Base-by-base conservation (phyloP, 1,284 basidiomycete species). In the Xanthoconium separans region DNA sequence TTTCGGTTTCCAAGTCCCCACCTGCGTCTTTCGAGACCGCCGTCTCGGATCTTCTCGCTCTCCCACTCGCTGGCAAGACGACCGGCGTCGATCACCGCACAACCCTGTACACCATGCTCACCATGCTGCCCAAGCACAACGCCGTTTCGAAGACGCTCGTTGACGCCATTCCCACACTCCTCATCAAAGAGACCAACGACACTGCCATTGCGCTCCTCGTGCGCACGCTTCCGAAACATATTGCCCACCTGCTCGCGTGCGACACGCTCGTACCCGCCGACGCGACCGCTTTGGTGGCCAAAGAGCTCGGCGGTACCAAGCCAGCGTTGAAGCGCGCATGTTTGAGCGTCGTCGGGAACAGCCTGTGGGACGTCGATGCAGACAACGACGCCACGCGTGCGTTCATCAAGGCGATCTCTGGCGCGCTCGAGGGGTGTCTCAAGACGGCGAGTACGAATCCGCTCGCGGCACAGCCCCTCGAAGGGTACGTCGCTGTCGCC, bases 11-110 rank as follows among this genome's bases (percentile, higher is more conserved):
- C 27, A 73, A 73, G 27, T 61, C 47, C 2, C 47, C 57, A 10
- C 60, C 70, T 16, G 59, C 71, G 6, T 58, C 58, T n/a, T 18
- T 74, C 12, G 77, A 79, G 51, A 61, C 79, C 11, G 79, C 81
- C 6, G 79, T 82, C 3, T 71, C 77, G 11, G 91, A 95, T 59
- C 71, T 95, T 2, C 75, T 94, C 13, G 73, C 75, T 15, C 77
- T 93, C 0, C 89, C 92, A 6, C 87, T 89, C 65, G 72, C 84
- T 0, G 89, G 92, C 31, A 98, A 96, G 75, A 91, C 92, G 0
- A 75, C 86, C 0, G 91, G 91, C 2, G 81, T 90, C 4, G 94
- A 95, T 56, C 93, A 98, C 67, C 86, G 94, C n/a, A 71, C 85
- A 7, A 77, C 87, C 0, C 75, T 98, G 11, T 94, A 91, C 71